phyloP scores from a whole-genome alignment of 176 grass and related monocot genomes.

The Oryza glumipatula region DNA sequence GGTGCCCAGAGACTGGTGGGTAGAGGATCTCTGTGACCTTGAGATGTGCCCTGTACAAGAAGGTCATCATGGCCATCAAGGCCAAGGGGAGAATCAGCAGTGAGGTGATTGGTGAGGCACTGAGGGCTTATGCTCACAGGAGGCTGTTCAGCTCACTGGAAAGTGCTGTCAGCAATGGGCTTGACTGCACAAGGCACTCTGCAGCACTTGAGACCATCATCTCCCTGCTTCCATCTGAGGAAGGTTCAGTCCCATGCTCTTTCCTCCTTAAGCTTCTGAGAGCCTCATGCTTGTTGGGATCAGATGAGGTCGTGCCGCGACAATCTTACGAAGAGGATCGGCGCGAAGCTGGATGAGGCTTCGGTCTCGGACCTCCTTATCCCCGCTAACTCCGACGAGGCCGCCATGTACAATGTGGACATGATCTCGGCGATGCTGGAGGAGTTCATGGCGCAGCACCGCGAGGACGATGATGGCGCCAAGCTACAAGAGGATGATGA shows the following conservation, averaged over 20 bases:
- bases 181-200: conserved; percentile 47
- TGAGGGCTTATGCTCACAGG: conserved; percentile 74
- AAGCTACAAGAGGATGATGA: conserved; percentile 34
- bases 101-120: conserved; percentile 74
- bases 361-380: conserved; percentile 72
- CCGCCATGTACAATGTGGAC: conserved; percentile 56
- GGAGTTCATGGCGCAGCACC: conserved; percentile 68
- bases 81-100: conserved; percentile 51
- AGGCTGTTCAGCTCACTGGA: conserved; percentile 60
- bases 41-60: conserved; percentile 80
- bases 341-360: conserved; percentile 71
- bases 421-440: conserved; percentile 61
- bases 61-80: conserved; percentile 71
- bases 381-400: conserved; percentile 28
- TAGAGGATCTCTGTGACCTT: conserved; percentile 95
- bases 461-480: not conserved
- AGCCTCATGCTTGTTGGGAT: conserved; percentile 64
- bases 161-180: conserved; percentile 48
- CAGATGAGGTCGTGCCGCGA: conserved; percentile 35
- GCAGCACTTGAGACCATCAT: conserved; percentile 64
- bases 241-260: conserved; percentile 61
- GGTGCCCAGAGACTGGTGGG: conserved; percentile 95
- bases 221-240: conserved; percentile 60
- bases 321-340: conserved; percentile 57
- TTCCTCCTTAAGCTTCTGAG: conserved; percentile 84